phyloP scores from a whole-genome alignment of 495 filamentous ascomycete genomes.

The Bathelium albidoporum region DNA sequence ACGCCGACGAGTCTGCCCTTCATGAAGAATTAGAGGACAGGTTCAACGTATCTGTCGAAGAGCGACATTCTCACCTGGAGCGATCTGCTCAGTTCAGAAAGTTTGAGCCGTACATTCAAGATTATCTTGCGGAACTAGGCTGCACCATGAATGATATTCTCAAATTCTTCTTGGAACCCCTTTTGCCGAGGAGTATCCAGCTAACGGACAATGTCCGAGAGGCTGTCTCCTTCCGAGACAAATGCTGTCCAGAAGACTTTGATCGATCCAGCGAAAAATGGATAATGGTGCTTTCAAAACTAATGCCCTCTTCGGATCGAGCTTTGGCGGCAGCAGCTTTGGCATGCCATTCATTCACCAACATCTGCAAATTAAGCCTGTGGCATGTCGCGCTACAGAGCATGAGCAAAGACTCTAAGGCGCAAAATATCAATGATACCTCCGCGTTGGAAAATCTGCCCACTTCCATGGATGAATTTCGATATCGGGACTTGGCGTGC shows the following conservation, averaged over 20 bases:
- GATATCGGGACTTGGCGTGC: conserved; percentile 12
- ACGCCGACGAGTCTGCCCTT: conserved; percentile 12
- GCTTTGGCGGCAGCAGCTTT: conserved; percentile 17
- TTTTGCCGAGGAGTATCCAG: conserved; percentile 1
- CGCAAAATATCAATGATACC: not conserved
- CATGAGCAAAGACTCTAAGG: not conserved
- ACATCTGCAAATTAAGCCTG: conserved; percentile 21
- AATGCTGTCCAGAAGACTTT: conserved; percentile 28
- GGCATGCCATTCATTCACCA: conserved; percentile 22
- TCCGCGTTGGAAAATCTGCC: not conserved
- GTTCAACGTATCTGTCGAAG: conserved; percentile 12
- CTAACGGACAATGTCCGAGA: not conserved
- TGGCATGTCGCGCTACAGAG: conserved; percentile 27
- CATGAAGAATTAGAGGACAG: conserved; percentile 10
- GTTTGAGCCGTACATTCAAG: conserved; percentile 15
- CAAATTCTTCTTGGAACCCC: conserved; percentile 15
- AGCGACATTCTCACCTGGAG: conserved; percentile 7
- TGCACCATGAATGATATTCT: conserved; percentile 23
- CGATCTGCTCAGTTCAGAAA: conserved; percentile 12
- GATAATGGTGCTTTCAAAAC: conserved; percentile 16
- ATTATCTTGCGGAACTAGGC: conserved; percentile 22
- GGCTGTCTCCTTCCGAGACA: conserved; percentile 13
- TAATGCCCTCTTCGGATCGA: conserved; percentile 14
- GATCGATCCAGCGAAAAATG: conserved; percentile 22
- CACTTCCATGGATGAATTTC: not conserved